Evolutionary conservation across 768 basidiomycete genomes (phyloP).

Genomic region (Xerocomellus chrysenteron): DNA sequence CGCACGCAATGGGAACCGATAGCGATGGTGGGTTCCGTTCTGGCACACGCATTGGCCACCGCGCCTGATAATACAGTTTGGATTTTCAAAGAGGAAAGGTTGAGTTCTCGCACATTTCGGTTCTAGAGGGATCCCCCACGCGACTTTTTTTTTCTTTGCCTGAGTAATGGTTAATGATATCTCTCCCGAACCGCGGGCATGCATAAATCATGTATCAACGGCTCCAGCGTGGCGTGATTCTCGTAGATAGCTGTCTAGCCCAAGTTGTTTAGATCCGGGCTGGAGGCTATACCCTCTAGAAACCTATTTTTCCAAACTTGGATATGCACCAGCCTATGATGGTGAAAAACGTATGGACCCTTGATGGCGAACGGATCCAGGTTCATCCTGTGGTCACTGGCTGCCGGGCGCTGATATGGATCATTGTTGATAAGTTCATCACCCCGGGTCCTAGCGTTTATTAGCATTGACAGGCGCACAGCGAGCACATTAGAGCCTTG

Average conservation of each 20-base stretch:
- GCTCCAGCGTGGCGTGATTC: not conserved
- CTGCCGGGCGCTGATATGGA: not conserved
- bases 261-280: not conserved
- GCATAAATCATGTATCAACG: not conserved
- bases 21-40: not conserved
- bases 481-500: not conserved
- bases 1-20: not conserved
- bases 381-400: not conserved
- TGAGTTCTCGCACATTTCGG: not conserved
- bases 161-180: no score
- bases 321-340: not conserved
- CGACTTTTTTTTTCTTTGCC: not conserved
- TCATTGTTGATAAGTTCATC: not conserved
- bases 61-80: not conserved
- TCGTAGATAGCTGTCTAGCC: not conserved
- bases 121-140: not conserved
- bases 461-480: not conserved
- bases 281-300: not conserved
- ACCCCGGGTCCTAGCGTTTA: not conserved
- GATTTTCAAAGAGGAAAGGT: not conserved
- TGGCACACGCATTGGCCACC: not conserved
- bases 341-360: not conserved
- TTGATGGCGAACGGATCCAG: not conserved
- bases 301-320: slow-evolving; percentile 8
- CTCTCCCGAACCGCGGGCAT: not conserved